Evolutionary conservation across 140 eudicot genomes (phyloP).

Genomic region (Flaveria floridana): DNA sequence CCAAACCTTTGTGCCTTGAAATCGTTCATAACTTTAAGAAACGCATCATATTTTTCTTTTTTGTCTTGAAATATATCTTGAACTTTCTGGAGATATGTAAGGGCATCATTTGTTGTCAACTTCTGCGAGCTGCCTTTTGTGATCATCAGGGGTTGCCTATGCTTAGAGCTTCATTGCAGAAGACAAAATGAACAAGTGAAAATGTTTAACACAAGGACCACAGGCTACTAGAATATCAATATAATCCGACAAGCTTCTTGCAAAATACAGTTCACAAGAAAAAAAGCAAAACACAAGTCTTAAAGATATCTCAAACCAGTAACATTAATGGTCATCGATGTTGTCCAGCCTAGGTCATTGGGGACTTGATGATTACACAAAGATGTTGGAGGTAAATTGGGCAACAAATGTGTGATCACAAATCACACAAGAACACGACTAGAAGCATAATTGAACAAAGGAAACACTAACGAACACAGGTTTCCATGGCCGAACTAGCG

Average conservation of each 20-base stretch:
- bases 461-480: background rate
- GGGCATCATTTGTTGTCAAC: slow-evolving; percentile 77
- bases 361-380: background rate
- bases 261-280: background rate
- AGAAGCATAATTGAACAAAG: background rate
- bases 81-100: slow-evolving; percentile 72
- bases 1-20: slow-evolving; percentile 88
- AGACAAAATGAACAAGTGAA: slow-evolving; percentile 20
- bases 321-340: background rate
- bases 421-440: slow-evolving; percentile 4
- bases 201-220: slow-evolving; percentile 12
- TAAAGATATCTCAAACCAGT: background rate
- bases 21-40: slow-evolving; percentile 86
- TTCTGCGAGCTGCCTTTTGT: slow-evolving; percentile 53
- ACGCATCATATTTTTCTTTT: slow-evolving; percentile 75
- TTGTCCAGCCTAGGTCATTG: slow-evolving; percentile 17
- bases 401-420: background rate
- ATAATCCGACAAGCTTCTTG: background rate
- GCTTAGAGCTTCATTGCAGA: slow-evolving; percentile 55
- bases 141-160: slow-evolving; percentile 55
- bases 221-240: slow-evolving; percentile 17
- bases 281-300: background rate
- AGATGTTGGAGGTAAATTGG: background rate
- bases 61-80: slow-evolving; percentile 78
- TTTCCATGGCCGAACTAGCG: background rate